Base-by-base conservation (phyloP, 768 basidiomycete species). In the Suillus decipiens region DNA sequence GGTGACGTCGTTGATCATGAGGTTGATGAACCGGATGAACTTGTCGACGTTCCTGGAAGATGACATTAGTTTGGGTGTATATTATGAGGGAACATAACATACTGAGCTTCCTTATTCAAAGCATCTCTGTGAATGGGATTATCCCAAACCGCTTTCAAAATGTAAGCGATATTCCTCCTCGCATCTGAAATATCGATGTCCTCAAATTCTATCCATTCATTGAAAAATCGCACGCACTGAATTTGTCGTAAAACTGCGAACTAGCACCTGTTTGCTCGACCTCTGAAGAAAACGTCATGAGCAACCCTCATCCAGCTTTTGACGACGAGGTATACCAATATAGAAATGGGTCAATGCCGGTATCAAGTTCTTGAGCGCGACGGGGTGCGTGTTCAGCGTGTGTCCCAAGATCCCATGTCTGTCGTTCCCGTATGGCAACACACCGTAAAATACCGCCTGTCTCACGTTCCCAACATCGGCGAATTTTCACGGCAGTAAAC, bases 211-310 rank as follows among this genome's bases (percentile, higher is more conserved):
- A 45, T 51, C 36, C 8, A 42, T 10, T 17, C 12, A 31, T 51
- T 59, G 36, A 56, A 67, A 62, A 56, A n/a, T 19, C 34, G 5
- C 17, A 84, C 90, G 67, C 70, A 93, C 92, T 92, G 71, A 96
- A 96, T 87, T 97, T 96, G 75, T 97, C 96, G 77, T 97, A 99
- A 78, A 99, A 99, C 72, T 99, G 96, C 0, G 95, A 96, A 72
- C 95, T 96, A 24, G 95, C 93, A 36, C 97, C 97, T 0, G 97
- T 99, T 69, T 91, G 90, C 75, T 99, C 97, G 51, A 98, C 95
- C 84, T 99, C 96, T 96, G 72, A 61, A 7, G 72, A 61, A 7
- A 54, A 28, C 51, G 34, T 69, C 50, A 64, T 56, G 31, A 62
- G 39, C 24, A 48, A 17, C 28, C 15, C 1, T 22, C 36, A 31